Evolutionary conservation across 2,329 filamentous ascomycete genomes (phyloP).

Genomic region (Xylaria sp.): DNA sequence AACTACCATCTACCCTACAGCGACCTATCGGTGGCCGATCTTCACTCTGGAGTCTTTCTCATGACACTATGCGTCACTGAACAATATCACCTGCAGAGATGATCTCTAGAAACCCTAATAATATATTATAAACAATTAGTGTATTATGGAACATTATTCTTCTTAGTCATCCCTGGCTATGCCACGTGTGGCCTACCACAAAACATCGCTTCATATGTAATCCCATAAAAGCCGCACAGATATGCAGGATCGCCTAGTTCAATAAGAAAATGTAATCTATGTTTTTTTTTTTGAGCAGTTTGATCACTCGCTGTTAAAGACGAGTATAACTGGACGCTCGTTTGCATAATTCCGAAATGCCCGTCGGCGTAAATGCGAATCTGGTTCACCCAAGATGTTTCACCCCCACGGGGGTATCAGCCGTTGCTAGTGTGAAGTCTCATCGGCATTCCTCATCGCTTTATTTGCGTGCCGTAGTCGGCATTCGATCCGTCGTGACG

Average conservation of each 20-base stretch:
- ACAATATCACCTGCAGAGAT: slow-evolving; percentile 14
- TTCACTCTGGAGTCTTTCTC: too few species aligned
- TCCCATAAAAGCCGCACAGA: background rate
- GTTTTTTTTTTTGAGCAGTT: background rate
- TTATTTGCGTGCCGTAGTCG: slow-evolving; percentile 30
- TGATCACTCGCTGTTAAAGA: background rate
- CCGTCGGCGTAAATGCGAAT: background rate
- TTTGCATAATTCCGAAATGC: background rate
- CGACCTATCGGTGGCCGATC: too few species aligned
- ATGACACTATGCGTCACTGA: too few species aligned
- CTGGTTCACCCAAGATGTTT: slow-evolving; percentile 31
- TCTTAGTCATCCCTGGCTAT: background rate
- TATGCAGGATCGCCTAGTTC: background rate
- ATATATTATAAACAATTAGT: background rate
- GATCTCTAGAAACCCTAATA: background rate
- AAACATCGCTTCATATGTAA: background rate
- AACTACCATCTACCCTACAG: too few species aligned
- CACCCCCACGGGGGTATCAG: slow-evolving; percentile 25
- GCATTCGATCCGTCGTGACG: slow-evolving; percentile 32
- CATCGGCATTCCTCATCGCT: slow-evolving; percentile 37
- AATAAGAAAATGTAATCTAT: too few species aligned
- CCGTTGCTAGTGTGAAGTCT: slow-evolving; percentile 29
- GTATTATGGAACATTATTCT: slow-evolving; percentile 12
- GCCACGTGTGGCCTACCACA: background rate
- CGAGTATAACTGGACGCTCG: background rate